A percentile compares a stretch with the other conserved stretches of the same genome.
Conservation (phyloP, 164 flowering plant genomes). For the Platanus orientalis region DNA sequence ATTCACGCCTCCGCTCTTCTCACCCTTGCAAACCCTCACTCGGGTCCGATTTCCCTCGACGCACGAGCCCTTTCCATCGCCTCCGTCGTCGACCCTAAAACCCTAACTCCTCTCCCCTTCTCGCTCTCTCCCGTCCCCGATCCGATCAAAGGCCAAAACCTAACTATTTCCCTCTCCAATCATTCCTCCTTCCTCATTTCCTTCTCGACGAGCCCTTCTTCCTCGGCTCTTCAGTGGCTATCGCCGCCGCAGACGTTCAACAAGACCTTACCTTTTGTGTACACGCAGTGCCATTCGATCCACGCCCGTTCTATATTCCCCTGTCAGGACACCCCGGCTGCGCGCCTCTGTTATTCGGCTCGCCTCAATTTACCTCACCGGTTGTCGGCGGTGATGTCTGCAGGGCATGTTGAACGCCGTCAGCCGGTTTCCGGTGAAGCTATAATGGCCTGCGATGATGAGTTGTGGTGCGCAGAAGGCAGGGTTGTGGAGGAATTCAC, state of each 20-base stretch:
- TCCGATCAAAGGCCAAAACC: constrained; percentile 54
- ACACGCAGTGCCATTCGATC: constrained; percentile 91
- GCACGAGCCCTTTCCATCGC: constrained; percentile 60
- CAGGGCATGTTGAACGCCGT: constrained; percentile 57
- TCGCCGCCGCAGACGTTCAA: constrained; percentile 71
- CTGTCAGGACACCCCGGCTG: constrained; percentile 95
- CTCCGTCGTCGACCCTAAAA: constrained; percentile 52
- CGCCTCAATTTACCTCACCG: constrained; percentile 60
- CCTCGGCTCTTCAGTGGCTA: constrained; percentile 95
- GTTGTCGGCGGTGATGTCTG: constrained; percentile 81
- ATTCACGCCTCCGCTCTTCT: constrained; percentile 62
- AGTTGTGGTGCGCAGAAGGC: constrained; percentile 68
- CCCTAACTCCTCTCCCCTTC: constrained; percentile 56
- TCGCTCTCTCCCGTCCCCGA: constrained; percentile 26
- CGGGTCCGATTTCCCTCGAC: constrained; percentile 75
- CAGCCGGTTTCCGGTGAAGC: constrained; percentile 45
- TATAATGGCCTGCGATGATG: constrained; percentile 35
- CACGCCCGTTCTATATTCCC: constrained; percentile 91
- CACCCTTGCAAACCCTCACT: constrained; percentile 52
- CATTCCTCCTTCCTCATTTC: constrained; percentile 44
- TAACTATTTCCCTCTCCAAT: constrained; percentile 46
- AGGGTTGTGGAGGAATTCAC: constrained; percentile 85
- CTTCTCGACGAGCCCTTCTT: constrained; percentile 49
- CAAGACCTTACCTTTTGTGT: constrained; percentile 64
- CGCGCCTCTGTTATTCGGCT: constrained; percentile 58